Base-by-base conservation (phyloP, 805 yeast species). In the Ogataea kodamae region DNA sequence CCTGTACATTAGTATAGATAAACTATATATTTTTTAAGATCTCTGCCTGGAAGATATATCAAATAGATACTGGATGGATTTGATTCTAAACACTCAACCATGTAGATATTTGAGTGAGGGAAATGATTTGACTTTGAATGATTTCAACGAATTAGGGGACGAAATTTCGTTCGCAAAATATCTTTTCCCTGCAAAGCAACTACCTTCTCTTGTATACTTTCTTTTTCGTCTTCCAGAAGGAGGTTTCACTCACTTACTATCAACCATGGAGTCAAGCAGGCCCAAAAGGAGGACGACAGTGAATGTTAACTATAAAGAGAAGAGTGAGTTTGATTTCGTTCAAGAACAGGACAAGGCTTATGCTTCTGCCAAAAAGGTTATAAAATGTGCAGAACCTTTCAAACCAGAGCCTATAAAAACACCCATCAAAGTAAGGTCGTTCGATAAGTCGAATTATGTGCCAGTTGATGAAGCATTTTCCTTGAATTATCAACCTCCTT, bases 401-500 rank as follows among this genome's bases (percentile, higher is more conserved):
- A 22, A 18, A 9, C 24, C 23, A 12, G 25, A 33, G 19, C 25
- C 25, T 8, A 24, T 27, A 18, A 39, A 31, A 22, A 25, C 18
- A 15, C 28, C 27, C 14, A 36, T 34, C 12, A 39, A 43, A 26
- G 12, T 36, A n/a, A 36, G 34, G 31, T 28, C 32, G 33, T 40
- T 26, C 16, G 16, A 40, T 16, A 36, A 35, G 28, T 35, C 37
- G 30, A 37, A 25, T 22, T 54, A 36, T 30, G 43, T 49, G 3
- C 50, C 60, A 9, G 56, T 57, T 6, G 64, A 57, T 32, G 54
- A 55, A 3, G 52, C 52, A 20, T 43, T 69, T 3, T 75, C 75
- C 2, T 50, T 55, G 43, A 74, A 74, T 50, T 74, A 74, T 74
- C 78, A 72, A 46, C 74, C 78, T 4, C 29, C 43, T 3, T 43